Conservation (phyloP, 148 eudicot genomes). For the Drosera capensis region DNA sequence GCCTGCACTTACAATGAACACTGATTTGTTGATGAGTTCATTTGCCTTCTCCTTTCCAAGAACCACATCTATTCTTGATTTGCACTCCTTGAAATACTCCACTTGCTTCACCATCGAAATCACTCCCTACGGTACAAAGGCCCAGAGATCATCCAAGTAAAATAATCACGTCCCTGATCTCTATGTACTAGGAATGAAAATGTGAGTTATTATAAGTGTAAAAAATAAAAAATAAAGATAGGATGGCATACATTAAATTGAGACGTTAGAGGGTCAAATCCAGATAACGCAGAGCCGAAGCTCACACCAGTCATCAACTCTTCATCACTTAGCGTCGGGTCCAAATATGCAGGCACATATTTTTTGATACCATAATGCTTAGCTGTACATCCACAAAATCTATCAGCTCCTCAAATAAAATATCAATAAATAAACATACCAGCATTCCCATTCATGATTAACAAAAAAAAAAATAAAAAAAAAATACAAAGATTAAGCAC, state of each 20-base stretch:
- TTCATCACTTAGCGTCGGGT: conserved; percentile 22
- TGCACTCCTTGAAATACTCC: not conserved
- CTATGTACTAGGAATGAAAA: too few species aligned
- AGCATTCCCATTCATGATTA: too few species aligned
- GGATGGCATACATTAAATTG: not conserved
- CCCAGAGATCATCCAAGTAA: too few species aligned
- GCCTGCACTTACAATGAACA: not conserved
- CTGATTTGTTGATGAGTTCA: not conserved
- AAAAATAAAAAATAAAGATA: not conserved
- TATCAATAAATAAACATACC: too few species aligned
- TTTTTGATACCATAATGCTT: conserved; percentile 33
- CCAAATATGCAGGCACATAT: conserved; percentile 38
- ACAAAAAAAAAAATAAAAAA: too few species aligned
- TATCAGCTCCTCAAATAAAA: not conserved
- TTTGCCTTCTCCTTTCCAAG: not conserved
- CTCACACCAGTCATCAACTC: conserved; percentile 40
- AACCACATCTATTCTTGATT: not conserved
- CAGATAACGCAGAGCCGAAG: conserved; percentile 51
- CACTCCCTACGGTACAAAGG: too few species aligned
- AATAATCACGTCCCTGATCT: too few species aligned
- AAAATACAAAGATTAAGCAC: too few species aligned
- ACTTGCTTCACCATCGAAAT: not conserved
- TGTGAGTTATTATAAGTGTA: not conserved
- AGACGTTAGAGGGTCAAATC: conserved; percentile 35
- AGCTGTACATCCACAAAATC: conserved; percentile 50